phyloP scores from a whole-genome alignment of 225 moss, liverwort and hornwort species.

The Thuidium tamariscinum region DNA sequence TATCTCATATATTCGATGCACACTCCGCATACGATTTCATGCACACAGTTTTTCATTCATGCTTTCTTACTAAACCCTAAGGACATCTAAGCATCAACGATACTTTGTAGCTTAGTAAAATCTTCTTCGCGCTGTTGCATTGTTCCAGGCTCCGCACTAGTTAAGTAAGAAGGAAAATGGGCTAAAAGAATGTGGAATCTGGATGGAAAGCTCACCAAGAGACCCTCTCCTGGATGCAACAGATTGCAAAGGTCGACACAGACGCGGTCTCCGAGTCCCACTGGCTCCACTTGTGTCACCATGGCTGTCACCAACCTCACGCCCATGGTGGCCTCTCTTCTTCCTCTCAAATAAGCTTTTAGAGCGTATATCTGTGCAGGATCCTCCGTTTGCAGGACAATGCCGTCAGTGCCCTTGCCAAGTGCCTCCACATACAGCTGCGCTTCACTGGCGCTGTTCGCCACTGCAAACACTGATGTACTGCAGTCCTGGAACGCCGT shows the following conservation, averaged over 20 bases:
- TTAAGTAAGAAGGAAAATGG: not conserved
- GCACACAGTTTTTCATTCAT: not conserved
- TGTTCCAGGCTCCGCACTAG: not conserved
- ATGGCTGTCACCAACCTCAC: constrained; percentile 50
- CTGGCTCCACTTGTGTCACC: constrained; percentile 64
- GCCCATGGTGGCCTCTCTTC: constrained; percentile 45
- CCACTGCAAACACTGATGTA: constrained; percentile 55
- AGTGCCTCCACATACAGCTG: constrained; percentile 78
- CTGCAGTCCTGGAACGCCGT: constrained; percentile 71
- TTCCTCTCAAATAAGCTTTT: constrained; percentile 51
- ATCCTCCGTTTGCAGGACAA: constrained; percentile 73
- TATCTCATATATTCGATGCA: not conserved
- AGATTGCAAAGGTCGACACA: constrained; percentile 95
- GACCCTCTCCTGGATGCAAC: constrained; percentile 82
- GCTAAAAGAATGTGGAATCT: not conserved
- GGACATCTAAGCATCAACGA: not conserved
- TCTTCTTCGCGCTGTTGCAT: not conserved
- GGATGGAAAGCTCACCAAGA: constrained; percentile 39
- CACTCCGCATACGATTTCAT: not conserved
- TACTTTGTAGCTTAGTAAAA: not conserved
- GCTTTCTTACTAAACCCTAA: not conserved
- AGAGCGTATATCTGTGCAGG: constrained; percentile 54
- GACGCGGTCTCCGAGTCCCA: constrained; percentile 88
- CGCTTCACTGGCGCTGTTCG: constrained; percentile 50
- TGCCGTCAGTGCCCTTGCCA: constrained; percentile 79